A percentile compares a stretch with the other conserved stretches of the same genome.
These are phyloP conservation scores for Metschnikowia gruessii DNA, from an alignment of 805 yeast species.

Conservation along the genomic window DNA sequence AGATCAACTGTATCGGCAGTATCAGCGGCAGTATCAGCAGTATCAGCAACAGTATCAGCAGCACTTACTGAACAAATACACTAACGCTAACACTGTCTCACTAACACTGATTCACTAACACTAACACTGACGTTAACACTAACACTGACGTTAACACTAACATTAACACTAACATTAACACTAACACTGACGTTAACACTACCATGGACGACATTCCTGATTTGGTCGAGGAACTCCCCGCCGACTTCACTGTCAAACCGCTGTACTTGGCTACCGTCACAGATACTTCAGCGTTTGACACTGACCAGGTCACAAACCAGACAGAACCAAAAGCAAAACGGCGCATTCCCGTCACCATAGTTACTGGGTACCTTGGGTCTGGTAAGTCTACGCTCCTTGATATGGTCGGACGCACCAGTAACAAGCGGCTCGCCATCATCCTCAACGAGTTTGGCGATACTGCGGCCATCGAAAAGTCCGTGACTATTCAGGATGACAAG, in stretches of 20 bases:
- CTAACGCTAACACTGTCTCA: too few relatives aligned
- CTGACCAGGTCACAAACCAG: not conserved
- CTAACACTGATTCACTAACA: too few relatives aligned
- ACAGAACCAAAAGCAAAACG: slow-evolving; percentile 17
- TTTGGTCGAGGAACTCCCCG: slow-evolving; percentile 29
- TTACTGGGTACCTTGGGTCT: slow-evolving; percentile 93
- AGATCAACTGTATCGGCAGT: too few relatives aligned
- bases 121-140: too few relatives aligned
- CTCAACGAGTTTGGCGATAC: slow-evolving; percentile 92
- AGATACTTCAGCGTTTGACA: slow-evolving; percentile 5
- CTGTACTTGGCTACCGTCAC: slow-evolving; percentile 16
- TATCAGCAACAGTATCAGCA: too few relatives aligned
- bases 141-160: too few relatives aligned
- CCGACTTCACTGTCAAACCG: slow-evolving; percentile 16
- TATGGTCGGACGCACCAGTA: slow-evolving; percentile 65
- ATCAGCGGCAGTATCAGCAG: too few relatives aligned
- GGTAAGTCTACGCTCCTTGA: slow-evolving; percentile 89
- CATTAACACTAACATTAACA: too few relatives aligned
- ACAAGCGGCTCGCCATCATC: slow-evolving; percentile 79
- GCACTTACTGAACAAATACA: too few relatives aligned
- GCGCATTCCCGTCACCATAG: slow-evolving; percentile 82
- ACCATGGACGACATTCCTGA: slow-evolving; percentile 31
- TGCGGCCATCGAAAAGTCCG: slow-evolving; percentile 80
- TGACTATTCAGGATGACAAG: slow-evolving; percentile 57
- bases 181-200: too few relatives aligned